Conservation (phyloP, 176 grass and related monocot species). For the Coix lacrymajobi region DNA sequence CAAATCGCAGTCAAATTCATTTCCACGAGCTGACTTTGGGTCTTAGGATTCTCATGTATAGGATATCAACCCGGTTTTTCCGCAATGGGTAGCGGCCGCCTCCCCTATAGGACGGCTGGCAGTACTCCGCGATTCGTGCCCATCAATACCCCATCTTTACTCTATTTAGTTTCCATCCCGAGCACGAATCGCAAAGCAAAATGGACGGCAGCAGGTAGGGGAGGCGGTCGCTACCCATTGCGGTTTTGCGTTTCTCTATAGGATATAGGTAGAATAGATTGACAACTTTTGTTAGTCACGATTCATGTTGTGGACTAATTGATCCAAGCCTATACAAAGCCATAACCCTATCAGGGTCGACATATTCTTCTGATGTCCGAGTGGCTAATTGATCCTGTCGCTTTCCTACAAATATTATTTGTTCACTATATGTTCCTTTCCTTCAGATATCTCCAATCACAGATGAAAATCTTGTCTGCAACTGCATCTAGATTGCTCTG, state of each 20-base stretch:
- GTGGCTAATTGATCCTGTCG: not conserved
- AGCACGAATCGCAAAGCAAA: no score
- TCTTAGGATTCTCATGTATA: not conserved
- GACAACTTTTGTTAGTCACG: not conserved
- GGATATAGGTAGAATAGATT: not conserved
- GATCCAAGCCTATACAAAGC: not conserved
- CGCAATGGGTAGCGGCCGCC: no score
- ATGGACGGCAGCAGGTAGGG: no score
- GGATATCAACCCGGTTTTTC: no score
- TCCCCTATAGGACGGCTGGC: no score
- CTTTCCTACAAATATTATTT: not conserved
- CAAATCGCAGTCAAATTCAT: not conserved
- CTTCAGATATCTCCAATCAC: not conserved
- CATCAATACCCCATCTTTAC: no score
- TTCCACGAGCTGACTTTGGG: not conserved
- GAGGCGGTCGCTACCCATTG: no score
- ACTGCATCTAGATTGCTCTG: not conserved
- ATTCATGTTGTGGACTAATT: not conserved
- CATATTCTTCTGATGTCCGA: not conserved
- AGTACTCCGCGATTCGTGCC: no score
- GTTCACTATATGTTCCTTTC: constrained; percentile 1
- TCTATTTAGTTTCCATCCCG: no score
- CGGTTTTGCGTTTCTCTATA: no score
- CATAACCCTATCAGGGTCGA: not conserved
- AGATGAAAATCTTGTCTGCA: not conserved